Evolutionary conservation across 225 moss, liverwort and hornwort genomes (phyloP), one percentile per base, ranked within the genome.

Genomic region (Climacium dendroides): DNA sequence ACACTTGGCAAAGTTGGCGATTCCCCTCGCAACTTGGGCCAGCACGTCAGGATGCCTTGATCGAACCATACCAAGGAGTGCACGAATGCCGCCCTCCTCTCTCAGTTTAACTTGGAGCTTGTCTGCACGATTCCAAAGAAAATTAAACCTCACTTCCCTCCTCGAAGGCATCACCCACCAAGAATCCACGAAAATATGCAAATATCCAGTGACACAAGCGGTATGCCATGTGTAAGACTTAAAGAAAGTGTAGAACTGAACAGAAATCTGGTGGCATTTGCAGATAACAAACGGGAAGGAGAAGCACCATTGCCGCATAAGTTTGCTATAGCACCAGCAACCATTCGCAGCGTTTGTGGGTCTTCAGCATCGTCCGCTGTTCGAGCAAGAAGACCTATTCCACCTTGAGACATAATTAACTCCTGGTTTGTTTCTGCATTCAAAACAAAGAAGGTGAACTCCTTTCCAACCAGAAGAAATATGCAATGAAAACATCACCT

Each of bases 311-410:
- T 98, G 83, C 97, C 97, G 92, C 98, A 98, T 80, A 98, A 92
- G 88, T 98, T 98, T 85, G 98, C 98, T 35, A 98, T 97, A 13
- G 98, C 98, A 55, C 97, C 97, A 57, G 98, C 98, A 85, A 94
- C 97, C 98, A 98, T 98, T 86, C 98, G 92, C 15, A 98, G 90
- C 37, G 97, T 98, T 84, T 98, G 98, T 15, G 98, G 97, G 87
- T 98, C 98, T 83, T 98, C 97, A 78, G 98, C 98, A 87, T 98
- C 97, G 85, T 98, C 96, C 64, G 98, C 98, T 63, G 98, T 98
- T 85, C 93, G 94, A 66, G 98, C 98, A 74, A 98, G 91, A 64
- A 98, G 94, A 70, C 94, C 95, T 78, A 98, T 98, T 59, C 98
- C 98, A 88, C 98, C 98, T 84, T 98, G 98, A 41, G 97, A 93